Conservation (phyloP, 2,329 filamentous ascomycete genomes). For the Clonostachys rhizophaga region DNA sequence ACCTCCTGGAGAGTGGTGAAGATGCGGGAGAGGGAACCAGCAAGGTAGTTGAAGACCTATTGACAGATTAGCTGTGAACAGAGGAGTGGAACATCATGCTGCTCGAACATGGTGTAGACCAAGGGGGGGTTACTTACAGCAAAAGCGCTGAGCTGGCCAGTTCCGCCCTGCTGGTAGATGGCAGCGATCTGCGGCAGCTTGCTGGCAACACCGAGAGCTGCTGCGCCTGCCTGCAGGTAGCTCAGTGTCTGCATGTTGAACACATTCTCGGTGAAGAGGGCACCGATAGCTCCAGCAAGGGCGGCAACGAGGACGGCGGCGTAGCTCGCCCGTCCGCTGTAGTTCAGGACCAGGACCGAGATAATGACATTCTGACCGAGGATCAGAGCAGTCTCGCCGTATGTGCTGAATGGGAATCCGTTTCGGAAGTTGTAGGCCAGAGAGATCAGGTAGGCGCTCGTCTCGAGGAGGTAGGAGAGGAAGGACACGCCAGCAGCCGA, state of each 20-base stretch:
- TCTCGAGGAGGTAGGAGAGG: conserved; percentile 90
- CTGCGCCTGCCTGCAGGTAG: conserved; percentile 80
- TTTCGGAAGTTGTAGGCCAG: conserved; percentile 91
- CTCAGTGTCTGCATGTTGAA: conserved; percentile 63
- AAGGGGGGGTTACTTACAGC: conserved; percentile 57
- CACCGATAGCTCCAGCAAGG: conserved; percentile 63
- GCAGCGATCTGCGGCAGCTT: conserved; percentile 92
- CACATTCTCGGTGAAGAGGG: conserved; percentile 63
- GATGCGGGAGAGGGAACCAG: conserved; percentile 87
- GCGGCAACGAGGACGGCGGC: conserved; percentile 77
- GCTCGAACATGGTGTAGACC: background rate
- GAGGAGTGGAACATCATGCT: background rate
- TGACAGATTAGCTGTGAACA: background rate
- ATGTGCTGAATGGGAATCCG: conserved; percentile 93
- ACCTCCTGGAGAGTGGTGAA: conserved; percentile 98
- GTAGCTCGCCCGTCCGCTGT: conserved; percentile 61
- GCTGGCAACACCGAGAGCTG: conserved; percentile 76
- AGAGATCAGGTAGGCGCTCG: conserved; percentile 78
- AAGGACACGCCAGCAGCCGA: conserved; percentile 85
- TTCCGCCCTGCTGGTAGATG: conserved; percentile 80
- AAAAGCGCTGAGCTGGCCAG: conserved; percentile 94
- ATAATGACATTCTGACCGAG: conserved; percentile 90
- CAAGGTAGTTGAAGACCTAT: conserved; percentile 96
- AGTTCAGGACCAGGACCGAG: conserved; percentile 79
- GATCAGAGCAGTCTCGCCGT: conserved; percentile 90